Conservation (phyloP, 305 asterid species). For the Fraxinus nigra region DNA sequence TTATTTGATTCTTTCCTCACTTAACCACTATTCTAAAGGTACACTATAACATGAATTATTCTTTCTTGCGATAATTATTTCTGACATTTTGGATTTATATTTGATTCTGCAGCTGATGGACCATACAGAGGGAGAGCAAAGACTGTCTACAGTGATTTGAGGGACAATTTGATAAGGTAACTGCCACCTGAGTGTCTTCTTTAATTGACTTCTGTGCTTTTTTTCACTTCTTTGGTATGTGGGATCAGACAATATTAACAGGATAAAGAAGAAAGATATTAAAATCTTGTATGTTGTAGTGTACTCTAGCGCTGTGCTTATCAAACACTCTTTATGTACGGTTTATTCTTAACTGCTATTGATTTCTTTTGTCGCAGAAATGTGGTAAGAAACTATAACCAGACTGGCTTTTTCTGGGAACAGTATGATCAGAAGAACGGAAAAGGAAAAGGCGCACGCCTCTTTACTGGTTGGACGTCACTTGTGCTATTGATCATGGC, state of each 20-base stretch:
- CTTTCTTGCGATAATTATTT: neutral
- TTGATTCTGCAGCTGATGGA: constrained; percentile 60
- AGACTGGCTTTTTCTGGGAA: constrained; percentile 92
- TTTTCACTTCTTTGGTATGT: neutral
- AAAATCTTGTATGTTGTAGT: neutral
- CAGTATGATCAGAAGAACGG: constrained; percentile 91
- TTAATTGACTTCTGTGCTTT: neutral
- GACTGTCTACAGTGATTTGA: constrained; percentile 63
- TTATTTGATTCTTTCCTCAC: constrained; percentile 85
- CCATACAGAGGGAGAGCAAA: constrained; percentile 77
- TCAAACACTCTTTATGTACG: neutral
- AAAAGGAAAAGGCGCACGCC: constrained; percentile 84
- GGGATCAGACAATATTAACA: neutral
- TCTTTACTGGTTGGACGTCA: constrained; percentile 91
- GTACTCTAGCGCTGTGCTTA: neutral
- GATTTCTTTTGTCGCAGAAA: constrained; percentile 49
- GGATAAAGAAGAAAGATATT: neutral
- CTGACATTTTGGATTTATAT: neutral
- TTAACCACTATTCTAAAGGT: constrained; percentile 81
- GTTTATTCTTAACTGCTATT: neutral
- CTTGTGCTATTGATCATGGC: constrained; percentile 80
- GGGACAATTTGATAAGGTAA: constrained; percentile 83
- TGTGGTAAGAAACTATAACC: constrained; percentile 62
- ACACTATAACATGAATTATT: constrained; percentile 2
- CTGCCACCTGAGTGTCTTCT: constrained; percentile 4